Percentiles rank a stretch among this genome's conserved stretches.
Evolutionary conservation across 1,139 yeast genomes (phyloP).

Genomic region (Yamadazyma sp.): DNA sequence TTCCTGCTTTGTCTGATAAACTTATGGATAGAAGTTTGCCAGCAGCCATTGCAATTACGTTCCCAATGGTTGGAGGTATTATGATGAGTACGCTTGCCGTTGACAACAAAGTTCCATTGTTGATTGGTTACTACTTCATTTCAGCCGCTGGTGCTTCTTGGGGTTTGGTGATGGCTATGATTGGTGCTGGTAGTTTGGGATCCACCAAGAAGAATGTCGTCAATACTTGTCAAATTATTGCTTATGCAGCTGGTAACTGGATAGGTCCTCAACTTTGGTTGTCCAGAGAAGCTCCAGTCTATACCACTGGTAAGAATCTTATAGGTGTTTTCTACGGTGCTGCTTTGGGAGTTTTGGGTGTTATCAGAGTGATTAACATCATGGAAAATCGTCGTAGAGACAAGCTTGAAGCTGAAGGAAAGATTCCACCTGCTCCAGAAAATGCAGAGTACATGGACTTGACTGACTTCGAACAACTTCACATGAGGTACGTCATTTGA

Average conservation of each 20-base stretch:
- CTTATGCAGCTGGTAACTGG: slow-evolving; percentile 62
- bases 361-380: slow-evolving; percentile 20
- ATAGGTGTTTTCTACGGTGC: slow-evolving; percentile 28
- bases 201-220: slow-evolving; percentile 23
- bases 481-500: slow-evolving; percentile 47
- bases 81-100: slow-evolving; percentile 52
- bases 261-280: slow-evolving; percentile 72
- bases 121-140: slow-evolving; percentile 8
- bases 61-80: slow-evolving; percentile 37
- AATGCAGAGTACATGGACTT: slow-evolving; percentile 60
- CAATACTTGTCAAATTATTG: slow-evolving; percentile 30
- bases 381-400: slow-evolving; percentile 28
- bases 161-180: slow-evolving; percentile 12
- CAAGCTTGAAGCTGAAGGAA: slow-evolving; percentile 16
- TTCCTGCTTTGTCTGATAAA: slow-evolving; percentile 24
- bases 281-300: slow-evolving; percentile 53
- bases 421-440: slow-evolving; percentile 9
- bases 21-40: slow-evolving; percentile 33
- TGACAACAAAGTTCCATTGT: slow-evolving; percentile 1
- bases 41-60: slow-evolving; percentile 29
- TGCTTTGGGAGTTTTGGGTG: slow-evolving; percentile 29
- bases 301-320: slow-evolving; percentile 41
- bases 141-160: slow-evolving; percentile 7
- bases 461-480: slow-evolving; percentile 66
- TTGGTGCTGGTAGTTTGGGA: slow-evolving; percentile 20